These are phyloP conservation scores for Polygonum maritimum DNA, from an alignment of 148 eudicot species.

Conservation along the genomic window DNA sequence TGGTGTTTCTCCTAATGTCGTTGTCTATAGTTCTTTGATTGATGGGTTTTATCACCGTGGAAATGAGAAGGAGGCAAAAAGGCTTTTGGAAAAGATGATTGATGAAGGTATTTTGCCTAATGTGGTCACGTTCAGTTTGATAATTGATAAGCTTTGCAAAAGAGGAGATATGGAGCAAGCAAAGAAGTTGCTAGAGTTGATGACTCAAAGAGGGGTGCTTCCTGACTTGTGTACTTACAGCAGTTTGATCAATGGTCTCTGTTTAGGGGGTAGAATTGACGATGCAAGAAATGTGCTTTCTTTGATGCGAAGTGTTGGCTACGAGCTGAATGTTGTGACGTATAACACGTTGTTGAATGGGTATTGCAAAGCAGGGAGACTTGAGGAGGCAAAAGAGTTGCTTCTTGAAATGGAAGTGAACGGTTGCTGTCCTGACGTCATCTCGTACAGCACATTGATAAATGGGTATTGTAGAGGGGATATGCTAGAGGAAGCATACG, in stretches of 20 bases:
- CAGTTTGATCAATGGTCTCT: too few relatives aligned
- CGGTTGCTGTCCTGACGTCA: neutral
- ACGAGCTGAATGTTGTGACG: neutral
- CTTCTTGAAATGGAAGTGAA: neutral
- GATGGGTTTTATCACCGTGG: neutral
- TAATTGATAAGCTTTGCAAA: neutral
- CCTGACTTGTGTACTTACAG: neutral
- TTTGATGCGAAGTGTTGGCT: neutral
- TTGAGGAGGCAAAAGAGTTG: neutral
- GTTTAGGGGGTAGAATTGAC: neutral
- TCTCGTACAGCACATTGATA: neutral
- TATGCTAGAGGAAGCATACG: too few relatives aligned
- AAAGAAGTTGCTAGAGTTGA: neutral
- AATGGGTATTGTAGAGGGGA: neutral
- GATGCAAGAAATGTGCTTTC: neutral
- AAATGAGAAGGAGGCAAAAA: neutral
- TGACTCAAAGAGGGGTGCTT: neutral
- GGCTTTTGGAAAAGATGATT: neutral
- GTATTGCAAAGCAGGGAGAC: neutral
- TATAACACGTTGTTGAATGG: neutral
- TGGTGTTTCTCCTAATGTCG: slow-evolving; percentile 16
- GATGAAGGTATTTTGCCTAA: neutral
- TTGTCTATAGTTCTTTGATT: slow-evolving; percentile 9
- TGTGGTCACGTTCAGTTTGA: neutral
- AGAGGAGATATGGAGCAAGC: neutral